These are phyloP conservation scores for Microdochium nivale DNA, from an alignment of 2,329 filamentous ascomycete species.

Conservation along the genomic window DNA sequence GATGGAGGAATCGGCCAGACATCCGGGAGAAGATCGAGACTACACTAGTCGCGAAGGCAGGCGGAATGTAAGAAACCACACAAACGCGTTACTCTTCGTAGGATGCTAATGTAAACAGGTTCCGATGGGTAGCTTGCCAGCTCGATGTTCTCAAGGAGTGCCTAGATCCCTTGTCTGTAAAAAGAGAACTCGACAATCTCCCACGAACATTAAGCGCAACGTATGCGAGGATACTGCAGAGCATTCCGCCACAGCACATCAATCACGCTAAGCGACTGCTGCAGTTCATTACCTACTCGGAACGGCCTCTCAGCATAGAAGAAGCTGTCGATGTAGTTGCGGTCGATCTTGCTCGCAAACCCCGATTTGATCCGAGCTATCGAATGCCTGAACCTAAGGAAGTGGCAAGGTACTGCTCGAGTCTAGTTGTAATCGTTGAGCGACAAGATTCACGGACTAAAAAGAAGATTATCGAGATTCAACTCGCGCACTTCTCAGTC, in stretches of 20 bases:
- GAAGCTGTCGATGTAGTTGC: slow-evolving; percentile 19
- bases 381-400: slow-evolving; percentile 14
- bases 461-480: slow-evolving; percentile 5
- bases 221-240: slow-evolving; percentile 2
- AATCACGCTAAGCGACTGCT: not conserved
- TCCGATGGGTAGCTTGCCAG: slow-evolving; percentile 15
- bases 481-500: slow-evolving; percentile 20
- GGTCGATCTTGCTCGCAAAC: slow-evolving; percentile 10
- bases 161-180: not conserved
- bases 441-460: not conserved
- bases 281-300: slow-evolving; percentile 8
- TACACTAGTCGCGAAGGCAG: slow-evolving; percentile 11
- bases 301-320: slow-evolving; percentile 13
- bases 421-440: slow-evolving; percentile 12
- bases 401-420: slow-evolving; percentile 14
- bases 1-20: slow-evolving; percentile 12
- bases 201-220: slow-evolving; percentile 5
- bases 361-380: slow-evolving; percentile 14
- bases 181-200: slow-evolving; percentile 1
- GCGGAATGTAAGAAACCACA: slow-evolving; percentile 18
- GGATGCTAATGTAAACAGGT: slow-evolving; percentile 10
- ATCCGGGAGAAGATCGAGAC: slow-evolving; percentile 13
- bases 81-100: not conserved
- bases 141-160: slow-evolving; percentile 8
- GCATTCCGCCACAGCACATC: not conserved